Conservation (phyloP, 306 rosid species). For the Lablab purpureus region DNA sequence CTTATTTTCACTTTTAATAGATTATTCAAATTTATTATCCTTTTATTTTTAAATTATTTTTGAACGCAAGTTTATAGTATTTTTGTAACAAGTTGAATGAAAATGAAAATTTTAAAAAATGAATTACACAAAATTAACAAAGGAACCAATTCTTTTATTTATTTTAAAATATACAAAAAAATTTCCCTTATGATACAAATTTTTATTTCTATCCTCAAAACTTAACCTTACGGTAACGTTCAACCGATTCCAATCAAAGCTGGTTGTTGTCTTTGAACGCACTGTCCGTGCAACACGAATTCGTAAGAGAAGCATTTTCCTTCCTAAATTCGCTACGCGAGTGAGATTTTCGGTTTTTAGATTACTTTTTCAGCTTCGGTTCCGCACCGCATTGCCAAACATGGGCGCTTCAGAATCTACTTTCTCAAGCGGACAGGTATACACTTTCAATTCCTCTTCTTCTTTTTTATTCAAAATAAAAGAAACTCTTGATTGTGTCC, state of each 20-base stretch:
- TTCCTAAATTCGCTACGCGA: background rate
- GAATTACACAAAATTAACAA: background rate
- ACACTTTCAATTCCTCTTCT: background rate
- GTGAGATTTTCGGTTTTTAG: background rate
- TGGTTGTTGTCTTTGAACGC: background rate
- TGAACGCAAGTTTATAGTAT: too few relatives aligned
- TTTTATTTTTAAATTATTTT: too few relatives aligned
- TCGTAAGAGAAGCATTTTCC: background rate
- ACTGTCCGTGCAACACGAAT: background rate
- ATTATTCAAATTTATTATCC: too few relatives aligned
- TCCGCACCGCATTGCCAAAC: background rate
- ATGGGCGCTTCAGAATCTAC: conserved; percentile 96
- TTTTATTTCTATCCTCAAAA: background rate
- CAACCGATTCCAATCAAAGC: background rate
- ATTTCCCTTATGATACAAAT: background rate
- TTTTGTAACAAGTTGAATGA: background rate
- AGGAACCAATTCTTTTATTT: background rate
- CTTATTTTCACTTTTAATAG: too few relatives aligned
- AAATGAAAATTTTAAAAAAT: background rate
- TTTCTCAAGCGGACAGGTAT: conserved; percentile 63
- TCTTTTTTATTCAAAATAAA: background rate
- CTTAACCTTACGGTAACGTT: background rate
- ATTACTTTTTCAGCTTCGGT: conserved; percentile 40
- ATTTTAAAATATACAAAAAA: background rate
- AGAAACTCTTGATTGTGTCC: background rate